These are phyloP conservation scores for Keithomyces neogunnii DNA, from an alignment of 2,329 filamentous ascomycete genomes.

Conservation along the genomic window DNA sequence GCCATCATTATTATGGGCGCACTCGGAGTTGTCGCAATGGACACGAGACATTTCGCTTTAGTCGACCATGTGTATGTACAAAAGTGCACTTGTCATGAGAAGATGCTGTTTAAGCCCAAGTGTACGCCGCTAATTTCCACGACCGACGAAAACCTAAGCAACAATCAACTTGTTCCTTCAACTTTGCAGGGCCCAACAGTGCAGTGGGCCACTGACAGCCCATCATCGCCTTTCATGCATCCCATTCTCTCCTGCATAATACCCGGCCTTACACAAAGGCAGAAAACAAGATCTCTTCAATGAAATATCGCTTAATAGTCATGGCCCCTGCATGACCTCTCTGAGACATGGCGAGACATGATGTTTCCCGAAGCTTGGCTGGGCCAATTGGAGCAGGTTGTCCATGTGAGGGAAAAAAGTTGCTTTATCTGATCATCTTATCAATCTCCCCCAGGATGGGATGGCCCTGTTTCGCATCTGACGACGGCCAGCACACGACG, in stretches of 20 bases:
- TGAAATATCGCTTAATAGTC: background rate
- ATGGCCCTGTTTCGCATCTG: background rate
- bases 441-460: constrained; percentile 4
- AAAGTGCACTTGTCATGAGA: too few relatives aligned
- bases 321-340: background rate
- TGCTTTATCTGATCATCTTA: constrained; percentile 10
- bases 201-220: background rate
- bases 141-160: too few relatives aligned
- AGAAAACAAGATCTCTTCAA: background rate
- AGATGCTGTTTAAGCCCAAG: too few relatives aligned
- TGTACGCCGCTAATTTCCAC: too few relatives aligned
- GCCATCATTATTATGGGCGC: too few relatives aligned
- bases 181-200: too few relatives aligned
- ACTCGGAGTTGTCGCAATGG: too few relatives aligned
- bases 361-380: background rate
- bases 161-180: too few relatives aligned
- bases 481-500: background rate
- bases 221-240: background rate
- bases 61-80: too few relatives aligned
- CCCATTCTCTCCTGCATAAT: background rate
- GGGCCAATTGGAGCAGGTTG: background rate
- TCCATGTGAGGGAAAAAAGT: background rate
- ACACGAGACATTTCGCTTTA: too few relatives aligned
- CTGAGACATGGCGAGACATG: background rate
- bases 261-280: background rate